Evolutionary conservation across 805 yeast genomes (phyloP).

Genomic region (Monosporozyma solicola): DNA sequence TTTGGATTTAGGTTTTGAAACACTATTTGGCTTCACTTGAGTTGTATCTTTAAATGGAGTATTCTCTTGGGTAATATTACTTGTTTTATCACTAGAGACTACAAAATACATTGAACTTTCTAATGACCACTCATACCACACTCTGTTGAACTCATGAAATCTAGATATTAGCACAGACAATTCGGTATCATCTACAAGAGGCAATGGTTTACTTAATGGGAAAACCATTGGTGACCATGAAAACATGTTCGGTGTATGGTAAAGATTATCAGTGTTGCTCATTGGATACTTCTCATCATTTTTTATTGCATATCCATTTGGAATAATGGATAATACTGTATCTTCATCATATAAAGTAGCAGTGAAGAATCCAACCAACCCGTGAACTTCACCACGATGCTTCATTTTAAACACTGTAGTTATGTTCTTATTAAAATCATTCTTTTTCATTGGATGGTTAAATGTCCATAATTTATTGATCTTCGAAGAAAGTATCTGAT

Average conservation of each 20-base stretch:
- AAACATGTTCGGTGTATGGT: conserved; percentile 36
- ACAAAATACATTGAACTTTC: conserved; percentile 42
- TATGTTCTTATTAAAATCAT: conserved; percentile 13
- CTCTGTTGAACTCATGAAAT: conserved; percentile 29
- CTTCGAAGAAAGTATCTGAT: conserved; percentile 38
- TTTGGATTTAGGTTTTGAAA: background rate
- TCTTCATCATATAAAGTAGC: conserved; percentile 58
- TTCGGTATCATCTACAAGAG: conserved; percentile 45
- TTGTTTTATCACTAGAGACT: conserved; percentile 16
- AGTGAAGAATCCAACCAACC: conserved; percentile 66
- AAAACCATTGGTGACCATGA: conserved; percentile 68
- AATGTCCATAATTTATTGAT: conserved; percentile 54
- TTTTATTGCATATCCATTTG: conserved; percentile 10
- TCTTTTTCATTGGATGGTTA: conserved; percentile 37
- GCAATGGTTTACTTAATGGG: conserved; percentile 48
- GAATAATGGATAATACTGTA: conserved; percentile 22
- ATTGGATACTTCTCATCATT: background rate
- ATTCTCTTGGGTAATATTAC: background rate
- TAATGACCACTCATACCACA: conserved; percentile 64
- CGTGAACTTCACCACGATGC: conserved; percentile 54
- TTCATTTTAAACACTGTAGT: conserved; percentile 37
- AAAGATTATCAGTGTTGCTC: conserved; percentile 3
- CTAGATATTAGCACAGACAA: conserved; percentile 46
- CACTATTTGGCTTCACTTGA: background rate
- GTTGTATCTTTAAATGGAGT: background rate